Evolutionary conservation across 2,329 filamentous ascomycete genomes (phyloP).

Genomic region (Teratosphaeria pseudoeucalypti): DNA sequence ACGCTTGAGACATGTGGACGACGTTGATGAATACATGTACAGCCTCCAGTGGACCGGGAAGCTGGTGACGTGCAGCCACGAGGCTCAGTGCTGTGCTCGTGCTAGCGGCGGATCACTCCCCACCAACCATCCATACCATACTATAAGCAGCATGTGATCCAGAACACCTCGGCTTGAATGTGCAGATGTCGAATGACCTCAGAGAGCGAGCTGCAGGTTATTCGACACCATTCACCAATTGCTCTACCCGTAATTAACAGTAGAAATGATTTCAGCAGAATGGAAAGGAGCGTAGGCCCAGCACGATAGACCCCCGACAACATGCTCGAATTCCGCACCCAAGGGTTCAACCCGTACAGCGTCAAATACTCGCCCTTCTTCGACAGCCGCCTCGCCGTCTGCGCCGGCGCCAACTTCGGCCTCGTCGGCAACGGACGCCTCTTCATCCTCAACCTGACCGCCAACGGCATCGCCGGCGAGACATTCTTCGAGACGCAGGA

Average conservation of each 20-base stretch:
- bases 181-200: not conserved
- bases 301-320: slow-evolving; percentile 9
- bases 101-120: not conserved
- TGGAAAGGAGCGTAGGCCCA: slow-evolving; percentile 1
- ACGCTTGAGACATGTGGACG: not conserved
- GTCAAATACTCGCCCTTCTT: slow-evolving; percentile 99
- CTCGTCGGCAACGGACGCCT: slow-evolving; percentile 91
- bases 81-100: not conserved
- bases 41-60: not conserved
- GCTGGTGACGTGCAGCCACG: not conserved
- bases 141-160: not conserved
- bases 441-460: slow-evolving; percentile 72
- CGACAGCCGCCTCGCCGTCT: slow-evolving; percentile 85
- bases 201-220: not conserved
- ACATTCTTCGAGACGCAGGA: slow-evolving; percentile 96
- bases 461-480: slow-evolving; percentile 71
- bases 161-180: not conserved
- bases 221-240: not conserved
- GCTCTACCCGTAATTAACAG: not conserved
- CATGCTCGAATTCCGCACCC: slow-evolving; percentile 91
- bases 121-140: not conserved
- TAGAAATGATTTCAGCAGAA: not conserved
- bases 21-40: not conserved
- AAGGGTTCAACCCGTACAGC: slow-evolving; percentile 90
- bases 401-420: slow-evolving; percentile 87